These are phyloP conservation scores for Hysterangium stoloniferum DNA, from an alignment of 768 basidiomycete species.

Conservation along the genomic window DNA sequence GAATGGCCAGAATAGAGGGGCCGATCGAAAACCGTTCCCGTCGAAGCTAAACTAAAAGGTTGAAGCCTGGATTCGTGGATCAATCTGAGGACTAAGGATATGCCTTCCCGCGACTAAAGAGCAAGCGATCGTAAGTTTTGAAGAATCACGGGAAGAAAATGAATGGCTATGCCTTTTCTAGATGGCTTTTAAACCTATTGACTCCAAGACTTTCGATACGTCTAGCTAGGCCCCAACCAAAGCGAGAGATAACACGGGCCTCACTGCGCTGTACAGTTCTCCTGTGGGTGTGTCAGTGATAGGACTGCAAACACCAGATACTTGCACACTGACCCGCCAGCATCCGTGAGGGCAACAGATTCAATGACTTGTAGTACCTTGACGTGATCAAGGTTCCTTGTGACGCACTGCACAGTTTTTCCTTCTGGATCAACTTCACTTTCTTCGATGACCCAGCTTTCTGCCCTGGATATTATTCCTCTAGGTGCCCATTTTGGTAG, in stretches of 20 bases:
- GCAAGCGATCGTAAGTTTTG: slow-evolving; percentile 11
- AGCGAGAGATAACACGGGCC: slow-evolving; percentile 77
- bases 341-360: slow-evolving; percentile 61
- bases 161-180: slow-evolving; percentile 58
- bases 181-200: slow-evolving; percentile 76
- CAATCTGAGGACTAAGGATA: slow-evolving; percentile 71
- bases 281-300: slow-evolving; percentile 28
- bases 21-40: neutral
- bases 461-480: slow-evolving; percentile 75
- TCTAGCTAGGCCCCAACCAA: slow-evolving; percentile 87
- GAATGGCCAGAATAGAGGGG: neutral
- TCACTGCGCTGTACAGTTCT: slow-evolving; percentile 83
- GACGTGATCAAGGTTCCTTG: slow-evolving; percentile 88
- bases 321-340: slow-evolving; percentile 56
- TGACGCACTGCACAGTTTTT: slow-evolving; percentile 66
- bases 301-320: neutral
- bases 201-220: slow-evolving; percentile 82
- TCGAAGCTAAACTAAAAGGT: slow-evolving; percentile 26
- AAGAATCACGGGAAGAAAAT: slow-evolving; percentile 10
- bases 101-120: slow-evolving; percentile 75
- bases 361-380: slow-evolving; percentile 93
- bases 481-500: slow-evolving; percentile 87
- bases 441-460: slow-evolving; percentile 93
- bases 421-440: slow-evolving; percentile 86
- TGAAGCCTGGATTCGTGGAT: slow-evolving; percentile 71